Conservation (phyloP, 257 asterid genomes). For the Galeopsis tetrahit region DNA sequence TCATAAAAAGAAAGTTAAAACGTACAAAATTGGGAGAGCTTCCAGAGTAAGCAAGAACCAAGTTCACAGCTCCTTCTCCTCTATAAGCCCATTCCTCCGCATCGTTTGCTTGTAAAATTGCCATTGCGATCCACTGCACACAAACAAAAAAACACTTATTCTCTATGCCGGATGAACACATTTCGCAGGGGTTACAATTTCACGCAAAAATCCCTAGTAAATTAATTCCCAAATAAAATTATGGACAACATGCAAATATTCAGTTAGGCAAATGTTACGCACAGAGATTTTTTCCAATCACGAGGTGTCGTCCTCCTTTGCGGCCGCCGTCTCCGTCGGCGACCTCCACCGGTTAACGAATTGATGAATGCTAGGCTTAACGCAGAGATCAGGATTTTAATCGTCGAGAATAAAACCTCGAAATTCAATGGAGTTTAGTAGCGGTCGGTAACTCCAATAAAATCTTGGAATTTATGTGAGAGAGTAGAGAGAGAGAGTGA, state of each 20-base stretch:
- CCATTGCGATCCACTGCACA: constrained; percentile 57
- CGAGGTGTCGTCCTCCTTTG: not conserved
- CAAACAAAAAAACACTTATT: constrained; percentile 19
- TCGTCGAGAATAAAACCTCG: constrained; percentile 5
- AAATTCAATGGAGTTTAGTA: constrained; percentile 20
- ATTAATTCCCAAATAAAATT: constrained; percentile 14
- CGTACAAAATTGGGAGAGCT: constrained; percentile 68
- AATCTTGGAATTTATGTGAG: constrained; percentile 24
- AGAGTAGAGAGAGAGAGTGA: constrained; percentile 6
- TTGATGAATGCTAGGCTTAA: not conserved
- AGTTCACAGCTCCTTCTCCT: constrained; percentile 95
- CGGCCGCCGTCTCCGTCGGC: constrained; percentile 35
- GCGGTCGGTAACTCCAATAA: not conserved
- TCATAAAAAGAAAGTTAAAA: constrained; percentile 3
- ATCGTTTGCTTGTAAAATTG: constrained; percentile 63
- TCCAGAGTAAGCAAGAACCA: constrained; percentile 86
- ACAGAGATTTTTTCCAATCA: constrained; percentile 20
- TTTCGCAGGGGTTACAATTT: not conserved
- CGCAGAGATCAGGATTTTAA: not conserved
- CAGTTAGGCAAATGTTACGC: constrained; percentile 15
- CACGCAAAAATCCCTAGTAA: not conserved
- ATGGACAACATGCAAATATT: constrained; percentile 21
- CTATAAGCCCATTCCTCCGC: constrained; percentile 87
- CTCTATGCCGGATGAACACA: constrained; percentile 7
- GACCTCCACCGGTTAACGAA: constrained; percentile 27